phyloP scores from a whole-genome alignment of 2,329 filamentous ascomycete species.

The Apiospora saccharicola region DNA sequence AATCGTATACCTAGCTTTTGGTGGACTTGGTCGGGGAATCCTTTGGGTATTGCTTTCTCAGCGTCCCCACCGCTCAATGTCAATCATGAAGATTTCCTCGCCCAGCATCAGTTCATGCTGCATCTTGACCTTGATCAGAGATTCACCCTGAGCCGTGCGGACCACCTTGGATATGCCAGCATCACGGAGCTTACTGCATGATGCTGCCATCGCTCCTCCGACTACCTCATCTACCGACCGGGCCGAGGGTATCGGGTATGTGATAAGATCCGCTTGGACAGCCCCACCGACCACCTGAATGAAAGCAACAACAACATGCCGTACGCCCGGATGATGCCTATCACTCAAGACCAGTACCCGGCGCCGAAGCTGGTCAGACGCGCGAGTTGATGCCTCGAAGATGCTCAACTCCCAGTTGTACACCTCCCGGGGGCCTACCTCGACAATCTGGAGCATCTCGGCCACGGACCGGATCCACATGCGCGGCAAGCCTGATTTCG shows the following conservation, averaged over 20 bases:
- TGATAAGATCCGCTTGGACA: not conserved
- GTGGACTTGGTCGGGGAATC: not conserved
- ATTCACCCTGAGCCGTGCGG: not conserved
- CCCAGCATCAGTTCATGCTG: not conserved
- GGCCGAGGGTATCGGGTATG: not conserved
- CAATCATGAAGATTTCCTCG: conserved; percentile 1
- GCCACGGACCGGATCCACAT: not conserved
- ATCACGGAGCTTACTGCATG: not conserved
- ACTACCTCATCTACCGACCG: not conserved
- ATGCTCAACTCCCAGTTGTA: conserved; percentile 4
- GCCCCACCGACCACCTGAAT: not conserved
- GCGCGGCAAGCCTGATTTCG: conserved; percentile 1
- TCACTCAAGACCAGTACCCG: not conserved
- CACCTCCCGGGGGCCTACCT: not conserved
- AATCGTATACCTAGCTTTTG: not conserved
- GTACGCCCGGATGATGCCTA: not conserved
- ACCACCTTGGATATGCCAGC: not conserved
- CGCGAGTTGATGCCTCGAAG: not conserved
- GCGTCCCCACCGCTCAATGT: conserved; percentile 1
- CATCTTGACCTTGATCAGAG: conserved; percentile 1
- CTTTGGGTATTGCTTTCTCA: not conserved
- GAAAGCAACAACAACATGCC: not conserved
- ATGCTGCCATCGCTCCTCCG: not conserved
- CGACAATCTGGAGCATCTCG: not conserved
- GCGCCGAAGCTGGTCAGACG: not conserved